Conservation (phyloP, 2,329 filamentous ascomycete genomes). For the Xylariaceae sp. region DNA sequence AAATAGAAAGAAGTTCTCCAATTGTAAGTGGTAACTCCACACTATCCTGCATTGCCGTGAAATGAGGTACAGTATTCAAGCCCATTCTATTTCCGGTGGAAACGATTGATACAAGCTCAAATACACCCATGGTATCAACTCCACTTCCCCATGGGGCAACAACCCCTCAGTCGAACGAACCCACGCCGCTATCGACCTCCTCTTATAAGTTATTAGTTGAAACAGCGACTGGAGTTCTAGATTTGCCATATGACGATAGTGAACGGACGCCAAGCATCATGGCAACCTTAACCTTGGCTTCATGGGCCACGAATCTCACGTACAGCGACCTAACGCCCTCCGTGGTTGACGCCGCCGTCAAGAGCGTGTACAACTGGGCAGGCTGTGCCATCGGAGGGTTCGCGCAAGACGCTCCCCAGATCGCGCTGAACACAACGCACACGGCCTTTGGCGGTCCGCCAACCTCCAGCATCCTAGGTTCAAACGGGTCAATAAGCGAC, state of each 20-base stretch:
- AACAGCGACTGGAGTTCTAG: no score
- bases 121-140: slow-evolving; percentile 6
- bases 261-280: slow-evolving; percentile 32
- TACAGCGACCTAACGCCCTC: slow-evolving; percentile 43
- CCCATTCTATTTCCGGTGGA: slow-evolving; percentile 18
- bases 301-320: slow-evolving; percentile 48
- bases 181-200: not conserved
- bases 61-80: no score
- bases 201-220: not conserved
- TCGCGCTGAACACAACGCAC: slow-evolving; percentile 34
- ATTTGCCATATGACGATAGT: no score
- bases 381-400: slow-evolving; percentile 57
- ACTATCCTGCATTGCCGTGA: no score
- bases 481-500: slow-evolving; percentile 29
- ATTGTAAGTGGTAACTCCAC: no score
- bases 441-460: slow-evolving; percentile 37
- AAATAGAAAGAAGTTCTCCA: no score
- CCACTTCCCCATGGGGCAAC: slow-evolving; percentile 1
- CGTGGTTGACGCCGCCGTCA: slow-evolving; percentile 47
- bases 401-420: slow-evolving; percentile 47
- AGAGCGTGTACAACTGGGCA: slow-evolving; percentile 56
- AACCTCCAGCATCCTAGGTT: slow-evolving; percentile 38
- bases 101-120: slow-evolving; percentile 6
- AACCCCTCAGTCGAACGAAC: not conserved
- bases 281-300: slow-evolving; percentile 51